Evolutionary conservation across 129 eudicot species (phyloP).

Genomic region (Lactuca saligna): DNA sequence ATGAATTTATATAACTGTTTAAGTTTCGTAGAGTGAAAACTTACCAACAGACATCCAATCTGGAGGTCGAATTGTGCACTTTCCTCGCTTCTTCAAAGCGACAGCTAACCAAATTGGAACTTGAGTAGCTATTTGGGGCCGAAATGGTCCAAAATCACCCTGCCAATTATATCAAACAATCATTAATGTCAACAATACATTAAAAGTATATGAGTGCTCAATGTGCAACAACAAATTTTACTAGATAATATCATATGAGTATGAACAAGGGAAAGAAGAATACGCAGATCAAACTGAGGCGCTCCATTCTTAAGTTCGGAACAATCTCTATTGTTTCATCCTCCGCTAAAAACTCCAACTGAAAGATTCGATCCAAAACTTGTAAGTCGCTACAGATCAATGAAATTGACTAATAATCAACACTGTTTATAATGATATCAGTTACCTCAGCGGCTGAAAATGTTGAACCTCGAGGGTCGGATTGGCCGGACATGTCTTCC

Average conservation of each 20-base stretch:
- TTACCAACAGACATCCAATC: constrained; percentile 95
- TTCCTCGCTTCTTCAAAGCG: constrained; percentile 92
- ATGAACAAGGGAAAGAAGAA: background rate
- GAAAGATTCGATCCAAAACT: constrained; percentile 13
- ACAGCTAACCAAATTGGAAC: constrained; percentile 95
- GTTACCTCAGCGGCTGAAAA: constrained; percentile 87
- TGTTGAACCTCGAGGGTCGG: constrained; percentile 53
- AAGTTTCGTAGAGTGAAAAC: constrained; percentile 13
- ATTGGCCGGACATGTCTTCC: constrained; percentile 64
- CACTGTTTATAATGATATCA: background rate
- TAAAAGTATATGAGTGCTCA: background rate
- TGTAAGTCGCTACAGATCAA: background rate
- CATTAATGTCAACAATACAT: constrained; percentile 16
- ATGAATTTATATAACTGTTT: background rate
- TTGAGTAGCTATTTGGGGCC: constrained; percentile 72
- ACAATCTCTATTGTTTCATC: constrained; percentile 86
- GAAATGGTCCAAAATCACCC: constrained; percentile 96
- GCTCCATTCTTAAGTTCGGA: constrained; percentile 77
- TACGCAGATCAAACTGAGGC: constrained; percentile 79
- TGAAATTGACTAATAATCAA: constrained; percentile 7
- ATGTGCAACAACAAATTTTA: background rate
- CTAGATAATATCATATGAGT: background rate
- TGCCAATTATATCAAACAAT: constrained; percentile 20
- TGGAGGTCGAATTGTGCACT: constrained; percentile 87
- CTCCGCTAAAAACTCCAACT: constrained; percentile 97